Base-by-base conservation (phyloP, 2,329 filamentous ascomycete genomes). In the Fusarium setosum region DNA sequence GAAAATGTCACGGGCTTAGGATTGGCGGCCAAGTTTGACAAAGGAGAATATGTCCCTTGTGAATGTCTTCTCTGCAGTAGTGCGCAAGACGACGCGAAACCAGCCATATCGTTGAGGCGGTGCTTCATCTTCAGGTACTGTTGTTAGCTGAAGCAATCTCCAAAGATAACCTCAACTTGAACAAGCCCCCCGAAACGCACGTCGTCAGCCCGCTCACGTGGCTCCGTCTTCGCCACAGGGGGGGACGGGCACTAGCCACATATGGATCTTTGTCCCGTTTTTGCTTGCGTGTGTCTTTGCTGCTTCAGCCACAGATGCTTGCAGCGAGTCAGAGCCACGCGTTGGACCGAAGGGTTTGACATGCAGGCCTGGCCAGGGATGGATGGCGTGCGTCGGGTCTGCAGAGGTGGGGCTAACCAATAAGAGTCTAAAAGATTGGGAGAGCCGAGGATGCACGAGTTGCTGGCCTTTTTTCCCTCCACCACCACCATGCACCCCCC, bases 301-400 rank as follows among this genome's bases (percentile, higher is more conserved):
- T 15, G 8, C 21, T 42, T 60, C 59, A 67, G 63, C 63, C 63
- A 67, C 63, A 67, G 44, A 41, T 41, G 37, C 26, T 42, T 44
- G 37, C 42, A 45, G 53, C 63, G 62, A 66, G 62, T 66, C 63
- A 66, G 58, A 62, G 61, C 62, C 61, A 65, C 48, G 52, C 62
- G 35, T 61, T 58, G 24, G 47, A n/a, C 40, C 40, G 40, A 42
- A 21, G 59, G 50, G 31, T 63, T 64, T 67, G 63, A 66, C 63
- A 67, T 66, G 63, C 63, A 66, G 63, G 49, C 63, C n/a, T n/a
- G n/a, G 41, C 63, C 63, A 66, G 62, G 63, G 63, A 66, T 66
- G 63, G 63, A 66, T 66, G 48, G 34, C 47, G 20, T 24, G 34
- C 34, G 49, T 63, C 17, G 34, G 42, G 42, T 31, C 29, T 29